phyloP scores from a whole-genome alignment of 1,139 yeast genomes.

The Hansenula lynferdii region DNA sequence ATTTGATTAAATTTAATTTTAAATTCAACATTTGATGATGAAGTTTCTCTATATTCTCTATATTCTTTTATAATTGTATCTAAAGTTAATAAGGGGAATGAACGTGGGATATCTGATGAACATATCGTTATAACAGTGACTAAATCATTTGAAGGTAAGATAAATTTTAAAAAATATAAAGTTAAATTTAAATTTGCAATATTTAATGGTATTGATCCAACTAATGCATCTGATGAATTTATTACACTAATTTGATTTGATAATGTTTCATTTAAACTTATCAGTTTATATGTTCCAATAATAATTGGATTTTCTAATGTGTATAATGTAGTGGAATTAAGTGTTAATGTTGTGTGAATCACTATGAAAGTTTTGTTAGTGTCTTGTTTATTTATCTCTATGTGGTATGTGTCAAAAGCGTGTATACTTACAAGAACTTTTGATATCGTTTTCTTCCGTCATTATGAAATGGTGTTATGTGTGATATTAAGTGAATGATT shows the following conservation, averaged over 20 bases:
- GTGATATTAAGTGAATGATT: too few relatives aligned
- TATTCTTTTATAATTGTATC: constrained; percentile 19
- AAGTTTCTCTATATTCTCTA: constrained; percentile 10
- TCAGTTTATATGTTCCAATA: constrained; percentile 9
- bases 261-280: constrained; percentile 16
- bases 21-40: constrained; percentile 13
- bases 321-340: constrained; percentile 23
- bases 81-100: constrained; percentile 18
- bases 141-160: constrained; percentile 20
- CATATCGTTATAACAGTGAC: constrained; percentile 21
- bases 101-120: constrained; percentile 15
- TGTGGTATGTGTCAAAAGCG: neutral
- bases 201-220: constrained; percentile 18
- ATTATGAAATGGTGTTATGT: too few relatives aligned
- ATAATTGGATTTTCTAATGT: constrained; percentile 19
- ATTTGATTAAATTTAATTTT: constrained; percentile 21
- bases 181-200: constrained; percentile 9
- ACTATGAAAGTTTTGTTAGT: constrained; percentile 8
- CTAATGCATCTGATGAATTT: constrained; percentile 17
- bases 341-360: constrained; percentile 21
- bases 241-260: constrained; percentile 17
- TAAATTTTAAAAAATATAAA: constrained; percentile 15
- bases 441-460: constrained; percentile 5
- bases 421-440: constrained; percentile 8
- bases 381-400: too few relatives aligned